These are phyloP conservation scores for Suillus tomentosus DNA, from an alignment of 768 basidiomycete species.

Conservation along the genomic window DNA sequence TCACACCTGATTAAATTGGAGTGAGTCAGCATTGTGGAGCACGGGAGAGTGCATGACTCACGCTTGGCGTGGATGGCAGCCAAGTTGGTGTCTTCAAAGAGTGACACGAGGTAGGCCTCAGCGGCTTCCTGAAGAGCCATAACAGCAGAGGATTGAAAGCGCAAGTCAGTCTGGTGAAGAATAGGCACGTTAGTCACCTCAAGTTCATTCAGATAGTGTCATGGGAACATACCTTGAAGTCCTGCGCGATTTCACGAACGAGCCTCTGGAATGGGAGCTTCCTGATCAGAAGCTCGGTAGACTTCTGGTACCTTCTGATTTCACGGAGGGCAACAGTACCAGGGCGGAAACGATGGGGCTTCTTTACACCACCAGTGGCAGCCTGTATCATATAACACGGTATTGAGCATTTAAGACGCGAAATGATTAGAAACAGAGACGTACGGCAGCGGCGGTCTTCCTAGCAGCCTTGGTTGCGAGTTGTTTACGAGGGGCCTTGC, in stretches of 20 bases:
- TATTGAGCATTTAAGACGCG: constrained; percentile 4
- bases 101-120: constrained; percentile 84
- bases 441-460: constrained; percentile 75
- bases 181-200: constrained; percentile 1
- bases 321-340: constrained; percentile 99
- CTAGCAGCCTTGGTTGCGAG: constrained; percentile 95
- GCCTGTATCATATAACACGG: constrained; percentile 41
- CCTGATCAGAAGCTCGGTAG: constrained; percentile 97
- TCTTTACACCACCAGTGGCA: constrained; percentile 97
- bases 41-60: constrained; percentile 25
- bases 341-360: constrained; percentile 96
- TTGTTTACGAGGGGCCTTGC: constrained; percentile 91
- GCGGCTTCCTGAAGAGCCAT: constrained; percentile 94
- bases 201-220: background rate
- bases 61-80: constrained; percentile 90
- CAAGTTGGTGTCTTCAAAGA: constrained; percentile 90
- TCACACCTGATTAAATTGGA: constrained; percentile 43
- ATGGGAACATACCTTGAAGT: constrained; percentile 73
- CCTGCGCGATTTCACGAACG: constrained; percentile 96
- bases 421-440: constrained; percentile 27
- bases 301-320: constrained; percentile 98
- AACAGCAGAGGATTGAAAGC: constrained; percentile 95
- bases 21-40: constrained; percentile 17
- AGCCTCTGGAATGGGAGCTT: constrained; percentile 99
- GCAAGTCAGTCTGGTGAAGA: constrained; percentile 70